Conservation (phyloP, 2,329 filamentous ascomycete genomes). For the Fusarium robinianum region DNA sequence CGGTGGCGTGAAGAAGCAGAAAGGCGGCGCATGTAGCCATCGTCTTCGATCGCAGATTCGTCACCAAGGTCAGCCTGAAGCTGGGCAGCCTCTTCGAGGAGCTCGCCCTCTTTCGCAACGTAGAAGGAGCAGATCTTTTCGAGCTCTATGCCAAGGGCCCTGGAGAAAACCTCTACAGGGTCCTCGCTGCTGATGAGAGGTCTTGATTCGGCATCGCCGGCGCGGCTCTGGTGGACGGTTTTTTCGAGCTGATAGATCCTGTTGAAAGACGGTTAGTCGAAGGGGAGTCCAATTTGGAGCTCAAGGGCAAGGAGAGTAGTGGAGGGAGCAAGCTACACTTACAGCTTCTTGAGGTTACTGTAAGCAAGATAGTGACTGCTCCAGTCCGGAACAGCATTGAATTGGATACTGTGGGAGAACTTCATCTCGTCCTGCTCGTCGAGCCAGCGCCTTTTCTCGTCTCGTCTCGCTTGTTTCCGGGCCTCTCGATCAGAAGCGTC, state of each 20-base stretch:
- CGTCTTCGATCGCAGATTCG: slow-evolving; percentile 55
- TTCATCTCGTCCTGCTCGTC: slow-evolving; percentile 89
- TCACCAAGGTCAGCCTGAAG: slow-evolving; percentile 77
- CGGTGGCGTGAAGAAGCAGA: slow-evolving; percentile 34
- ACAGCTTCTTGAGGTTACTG: slow-evolving; percentile 99
- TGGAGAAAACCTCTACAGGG: slow-evolving; percentile 79
- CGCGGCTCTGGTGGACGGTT: slow-evolving; percentile 66
- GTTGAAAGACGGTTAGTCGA: slow-evolving; percentile 40
- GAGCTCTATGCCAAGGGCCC: slow-evolving; percentile 82
- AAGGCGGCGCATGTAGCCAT: slow-evolving; percentile 43
- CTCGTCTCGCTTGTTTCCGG: slow-evolving; percentile 51
- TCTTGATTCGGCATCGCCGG: slow-evolving; percentile 78
- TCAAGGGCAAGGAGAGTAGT: no score
- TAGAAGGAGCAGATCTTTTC: slow-evolving; percentile 96
- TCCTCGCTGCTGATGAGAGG: slow-evolving; percentile 77
- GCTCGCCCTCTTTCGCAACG: slow-evolving; percentile 83
- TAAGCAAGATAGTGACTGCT: slow-evolving; percentile 98
- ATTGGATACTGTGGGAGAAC: slow-evolving; percentile 99
- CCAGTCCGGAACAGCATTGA: slow-evolving; percentile 99
- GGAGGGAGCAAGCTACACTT: slow-evolving; percentile 48
- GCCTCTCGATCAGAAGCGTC: slow-evolving; percentile 40
- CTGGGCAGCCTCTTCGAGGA: slow-evolving; percentile 78
- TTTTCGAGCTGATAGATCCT: slow-evolving; percentile 97
- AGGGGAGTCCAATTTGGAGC: no score
- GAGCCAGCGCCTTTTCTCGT: slow-evolving; percentile 70